Conservation (phyloP, 106 monocot genomes). For the Ottelia alismoides region DNA sequence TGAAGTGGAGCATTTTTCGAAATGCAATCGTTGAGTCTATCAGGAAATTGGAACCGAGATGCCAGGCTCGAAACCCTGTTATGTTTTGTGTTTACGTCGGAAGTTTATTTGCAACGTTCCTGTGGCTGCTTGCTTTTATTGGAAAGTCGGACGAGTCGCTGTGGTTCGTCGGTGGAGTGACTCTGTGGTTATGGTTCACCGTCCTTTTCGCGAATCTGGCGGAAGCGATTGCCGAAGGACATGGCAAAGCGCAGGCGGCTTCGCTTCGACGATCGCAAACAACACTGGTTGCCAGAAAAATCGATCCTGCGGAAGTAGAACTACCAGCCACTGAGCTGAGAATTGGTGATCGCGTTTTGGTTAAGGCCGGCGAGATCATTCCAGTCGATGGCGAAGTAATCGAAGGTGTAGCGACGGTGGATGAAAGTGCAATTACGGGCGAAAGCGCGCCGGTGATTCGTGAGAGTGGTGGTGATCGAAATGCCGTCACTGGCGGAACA, state of each 20-base stretch:
- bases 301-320: too few species aligned
- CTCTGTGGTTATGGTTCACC: background rate
- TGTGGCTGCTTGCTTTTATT: background rate
- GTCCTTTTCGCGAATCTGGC: too few species aligned
- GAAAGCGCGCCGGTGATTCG: too few species aligned
- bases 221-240: conserved; percentile 1
- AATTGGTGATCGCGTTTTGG: background rate
- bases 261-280: background rate
- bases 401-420: background rate
- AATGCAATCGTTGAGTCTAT: too few species aligned
- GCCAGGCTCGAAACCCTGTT: background rate
- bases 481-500: too few species aligned
- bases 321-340: too few species aligned
- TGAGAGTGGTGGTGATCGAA: background rate
- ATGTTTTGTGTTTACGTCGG: background rate
- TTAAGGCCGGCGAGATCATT: background rate
- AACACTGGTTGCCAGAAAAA: background rate
- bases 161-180: background rate
- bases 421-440: background rate
- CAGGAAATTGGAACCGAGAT: too few species aligned
- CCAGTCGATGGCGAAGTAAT: background rate
- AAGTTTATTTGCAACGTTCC: background rate
- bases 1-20: too few species aligned
- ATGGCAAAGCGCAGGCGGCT: conserved; percentile 1
- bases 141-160: too few species aligned